Percentiles rank a stretch among this genome's conserved stretches.
Evolutionary conservation across 2,329 filamentous ascomycete species (phyloP).

Genomic region (Lachnellula cervina): DNA sequence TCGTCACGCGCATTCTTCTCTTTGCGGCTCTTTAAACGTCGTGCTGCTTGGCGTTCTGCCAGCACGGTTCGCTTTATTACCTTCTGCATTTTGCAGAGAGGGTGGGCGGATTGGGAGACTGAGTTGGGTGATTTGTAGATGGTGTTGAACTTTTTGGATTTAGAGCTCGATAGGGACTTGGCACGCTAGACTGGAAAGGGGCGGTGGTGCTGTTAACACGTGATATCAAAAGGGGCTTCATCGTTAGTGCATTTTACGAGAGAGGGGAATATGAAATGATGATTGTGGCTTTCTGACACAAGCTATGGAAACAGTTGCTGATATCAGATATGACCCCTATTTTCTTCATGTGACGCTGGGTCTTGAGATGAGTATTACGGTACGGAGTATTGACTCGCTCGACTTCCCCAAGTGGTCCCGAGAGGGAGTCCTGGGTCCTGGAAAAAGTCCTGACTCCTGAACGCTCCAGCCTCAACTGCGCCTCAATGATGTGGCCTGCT

Average conservation of each 20-base stretch:
- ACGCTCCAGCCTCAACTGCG: constrained; percentile 2
- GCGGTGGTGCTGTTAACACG: neutral
- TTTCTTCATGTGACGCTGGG: no score
- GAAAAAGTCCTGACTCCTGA: neutral
- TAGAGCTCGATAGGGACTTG: constrained; percentile 15
- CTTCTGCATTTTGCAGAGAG: constrained; percentile 57
- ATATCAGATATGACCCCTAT: no score
- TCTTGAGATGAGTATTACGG: neutral
- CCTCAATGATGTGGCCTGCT: constrained; percentile 5
- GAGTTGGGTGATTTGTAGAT: constrained; percentile 4
- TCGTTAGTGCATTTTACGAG: no score
- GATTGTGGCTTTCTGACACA: no score
- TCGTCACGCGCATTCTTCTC: constrained; percentile 27
- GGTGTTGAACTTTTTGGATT: constrained; percentile 15
- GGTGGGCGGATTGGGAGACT: constrained; percentile 2
- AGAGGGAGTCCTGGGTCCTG: no score
- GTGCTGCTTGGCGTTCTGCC: constrained; percentile 59
- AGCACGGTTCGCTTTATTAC: constrained; percentile 61
- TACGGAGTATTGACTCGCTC: no score
- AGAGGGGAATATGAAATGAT: no score
- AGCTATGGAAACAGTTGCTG: no score
- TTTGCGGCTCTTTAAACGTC: constrained; percentile 38
- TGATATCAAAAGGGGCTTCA: neutral
- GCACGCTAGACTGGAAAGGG: constrained; percentile 10
- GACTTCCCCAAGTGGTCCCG: no score